A percentile compares a stretch with the other conserved stretches of the same genome.
Evolutionary conservation across 2,329 filamentous ascomycete genomes (phyloP).

Genomic region (Penicillium rolfsii): DNA sequence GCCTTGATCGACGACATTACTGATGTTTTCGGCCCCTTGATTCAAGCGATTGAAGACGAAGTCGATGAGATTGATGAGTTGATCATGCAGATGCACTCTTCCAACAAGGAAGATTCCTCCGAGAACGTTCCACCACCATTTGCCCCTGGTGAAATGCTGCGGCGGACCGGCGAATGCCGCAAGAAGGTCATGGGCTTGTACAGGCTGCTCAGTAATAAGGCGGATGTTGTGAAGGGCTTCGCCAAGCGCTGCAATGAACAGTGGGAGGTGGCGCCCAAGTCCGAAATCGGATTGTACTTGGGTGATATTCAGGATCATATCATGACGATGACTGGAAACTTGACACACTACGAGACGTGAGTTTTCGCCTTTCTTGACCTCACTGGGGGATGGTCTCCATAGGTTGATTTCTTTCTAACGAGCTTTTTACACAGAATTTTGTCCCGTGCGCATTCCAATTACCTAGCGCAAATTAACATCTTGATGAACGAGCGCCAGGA

Average conservation of each 20-base stretch:
- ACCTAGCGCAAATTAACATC: constrained; percentile 99
- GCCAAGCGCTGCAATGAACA: constrained; percentile 98
- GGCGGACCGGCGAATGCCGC: constrained; percentile 87
- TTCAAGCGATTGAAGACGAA: constrained; percentile 91
- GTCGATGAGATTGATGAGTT: constrained; percentile 96
- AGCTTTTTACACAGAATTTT: constrained; percentile 66
- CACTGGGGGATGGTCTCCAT: not conserved
- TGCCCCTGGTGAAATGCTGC: constrained; percentile 78
- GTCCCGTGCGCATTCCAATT: constrained; percentile 89
- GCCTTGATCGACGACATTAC: constrained; percentile 98
- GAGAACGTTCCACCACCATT: constrained; percentile 41
- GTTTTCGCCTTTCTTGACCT: constrained; percentile 36
- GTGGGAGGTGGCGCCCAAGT: constrained; percentile 92
- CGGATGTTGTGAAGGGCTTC: constrained; percentile 98
- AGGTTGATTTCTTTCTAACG: not conserved
- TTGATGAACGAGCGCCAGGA: constrained; percentile 98
- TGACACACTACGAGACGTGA: constrained; percentile 95
- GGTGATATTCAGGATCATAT: constrained; percentile 99
- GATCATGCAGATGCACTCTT: constrained; percentile 79
- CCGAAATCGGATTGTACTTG: constrained; percentile 95
- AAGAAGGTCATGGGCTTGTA: constrained; percentile 98
- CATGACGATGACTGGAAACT: constrained; percentile 95
- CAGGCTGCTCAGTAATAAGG: constrained; percentile 90
- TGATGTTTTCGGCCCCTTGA: constrained; percentile 90
- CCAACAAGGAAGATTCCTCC: constrained; percentile 42